Evolutionary conservation across 2,329 filamentous ascomycete genomes (phyloP).

Genomic region (Meredithiella fracta): DNA sequence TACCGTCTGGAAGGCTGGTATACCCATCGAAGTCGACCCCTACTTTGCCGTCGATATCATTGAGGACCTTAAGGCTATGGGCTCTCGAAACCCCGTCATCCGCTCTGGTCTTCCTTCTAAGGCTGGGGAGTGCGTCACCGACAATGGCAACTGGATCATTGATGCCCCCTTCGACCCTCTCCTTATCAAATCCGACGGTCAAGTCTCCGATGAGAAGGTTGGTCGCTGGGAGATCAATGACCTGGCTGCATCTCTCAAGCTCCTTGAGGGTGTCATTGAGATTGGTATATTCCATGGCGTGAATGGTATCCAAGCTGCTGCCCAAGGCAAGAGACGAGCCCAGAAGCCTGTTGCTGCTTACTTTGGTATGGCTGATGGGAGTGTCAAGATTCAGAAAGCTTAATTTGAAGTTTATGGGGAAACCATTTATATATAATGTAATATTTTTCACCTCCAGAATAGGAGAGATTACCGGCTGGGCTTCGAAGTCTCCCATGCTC

Average conservation of each 20-base stretch:
- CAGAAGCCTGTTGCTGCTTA: conserved; percentile 90
- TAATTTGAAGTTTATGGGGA: neutral
- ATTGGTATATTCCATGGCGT: conserved; percentile 78
- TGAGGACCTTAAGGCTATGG: conserved; percentile 52
- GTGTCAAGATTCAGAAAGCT: conserved; percentile 7
- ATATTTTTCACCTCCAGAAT: too few species aligned
- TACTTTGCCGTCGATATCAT: conserved; percentile 66
- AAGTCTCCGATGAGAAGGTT: conserved; percentile 27
- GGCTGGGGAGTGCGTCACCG: conserved; percentile 55
- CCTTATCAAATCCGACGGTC: conserved; percentile 40
- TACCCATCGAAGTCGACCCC: conserved; percentile 88
- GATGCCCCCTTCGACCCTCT: conserved; percentile 77
- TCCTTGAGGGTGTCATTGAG: conserved; percentile 68
- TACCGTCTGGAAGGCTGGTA: conserved; percentile 54
- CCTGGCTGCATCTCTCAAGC: conserved; percentile 47
- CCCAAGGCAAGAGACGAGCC: conserved; percentile 44
- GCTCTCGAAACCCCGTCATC: conserved; percentile 53
- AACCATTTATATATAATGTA: neutral
- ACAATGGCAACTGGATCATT: conserved; percentile 57
- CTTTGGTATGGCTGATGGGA: conserved; percentile 75
- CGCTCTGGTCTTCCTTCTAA: conserved; percentile 60
- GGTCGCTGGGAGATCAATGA: conserved; percentile 43
- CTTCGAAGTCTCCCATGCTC: neutral
- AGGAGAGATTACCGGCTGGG: neutral
- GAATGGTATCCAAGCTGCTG: conserved; percentile 51